Evolutionary conservation across 371 early-diverging fungal genomes (phyloP).

Genomic region (Polyrhizophydium stewartii): DNA sequence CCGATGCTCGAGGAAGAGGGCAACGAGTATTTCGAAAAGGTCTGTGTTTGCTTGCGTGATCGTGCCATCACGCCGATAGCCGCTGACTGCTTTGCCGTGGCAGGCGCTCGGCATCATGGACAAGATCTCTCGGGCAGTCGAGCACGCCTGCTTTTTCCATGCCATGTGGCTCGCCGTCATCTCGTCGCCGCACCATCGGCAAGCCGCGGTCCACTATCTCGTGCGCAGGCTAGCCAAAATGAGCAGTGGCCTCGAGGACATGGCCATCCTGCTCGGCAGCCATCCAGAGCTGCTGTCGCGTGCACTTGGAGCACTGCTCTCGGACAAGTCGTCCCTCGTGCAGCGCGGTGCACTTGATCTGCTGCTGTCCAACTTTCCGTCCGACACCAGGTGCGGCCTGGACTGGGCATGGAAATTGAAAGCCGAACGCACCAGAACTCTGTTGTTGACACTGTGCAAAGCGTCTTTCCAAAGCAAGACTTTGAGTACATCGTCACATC

Average conservation of each 20-base stretch:
- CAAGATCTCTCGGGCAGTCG: constrained; percentile 59
- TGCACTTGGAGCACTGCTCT: constrained; percentile 69
- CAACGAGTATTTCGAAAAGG: constrained; percentile 75
- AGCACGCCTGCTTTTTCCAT: constrained; percentile 70
- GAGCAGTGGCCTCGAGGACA: constrained; percentile 42
- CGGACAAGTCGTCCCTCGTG: constrained; percentile 72
- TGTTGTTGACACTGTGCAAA: constrained; percentile 4
- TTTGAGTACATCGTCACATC: constrained; percentile 49
- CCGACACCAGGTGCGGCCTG: constrained; percentile 56
- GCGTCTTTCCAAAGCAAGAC: constrained; percentile 8
- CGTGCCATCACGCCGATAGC: not conserved
- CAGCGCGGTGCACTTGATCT: constrained; percentile 83
- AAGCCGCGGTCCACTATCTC: constrained; percentile 74
- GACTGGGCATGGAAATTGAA: not conserved
- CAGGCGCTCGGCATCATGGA: constrained; percentile 68
- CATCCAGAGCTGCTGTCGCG: constrained; percentile 55
- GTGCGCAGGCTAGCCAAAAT: constrained; percentile 69
- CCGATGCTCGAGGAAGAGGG: constrained; percentile 91
- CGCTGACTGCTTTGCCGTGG: not conserved
- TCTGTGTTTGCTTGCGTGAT: constrained; percentile 10
- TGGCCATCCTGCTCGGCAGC: not conserved
- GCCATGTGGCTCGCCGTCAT: constrained; percentile 77
- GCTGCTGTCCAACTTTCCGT: constrained; percentile 70
- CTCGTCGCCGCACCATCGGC: constrained; percentile 62
- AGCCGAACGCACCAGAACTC: too few relatives aligned